Evolutionary conservation across 208 protist species (phyloP), one percentile per base, ranked within the genome.

Genomic region (Trypanosoma rangeli): DNA sequence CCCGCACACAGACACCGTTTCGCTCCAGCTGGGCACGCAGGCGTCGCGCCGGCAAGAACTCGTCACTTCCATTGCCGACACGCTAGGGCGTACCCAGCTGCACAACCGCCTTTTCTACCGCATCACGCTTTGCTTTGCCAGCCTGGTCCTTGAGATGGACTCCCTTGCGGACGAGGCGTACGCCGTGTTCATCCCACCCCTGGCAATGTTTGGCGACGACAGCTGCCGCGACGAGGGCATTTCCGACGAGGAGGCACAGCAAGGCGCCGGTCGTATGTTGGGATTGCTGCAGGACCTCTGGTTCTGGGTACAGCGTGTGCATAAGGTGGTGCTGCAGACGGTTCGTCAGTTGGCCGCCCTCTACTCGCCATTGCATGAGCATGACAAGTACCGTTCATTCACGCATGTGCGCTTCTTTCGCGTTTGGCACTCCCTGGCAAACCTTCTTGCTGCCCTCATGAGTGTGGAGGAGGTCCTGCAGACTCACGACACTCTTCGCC

Each of bases 381-480:
- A 60, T 2, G 83, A 92, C 35, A 61, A 67, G 16, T 73, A 77
- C 60, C 9, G 35, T 29, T 48, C 68, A 16, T 82, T 88, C n/a
- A 59, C 57, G 22, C 35, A 63, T 59, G 80, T 93, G 8, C 86
- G 94, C 54, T 70, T 97, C 22, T 72, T 63, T 24, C 66, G 74
- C 18, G 80, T 92, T 8, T 97, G 91, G 83, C 68, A 83, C 53
- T 53, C 74, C 33, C 55, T 98, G n/a, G 72, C 60, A 1, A 84
- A 93, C 12, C 37, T 95, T 35, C 76, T 98, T 5, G 73, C 57
- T 0, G 79, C 90, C 5, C 74, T 98, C 26, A 81, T 97, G 49
- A 80, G 78, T 44, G 67, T 97, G 8, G 95, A 97, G 61, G 77
- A 89, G 49, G 78, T 98, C 1, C 73, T 97, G 29, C 60, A 68